Evolutionary conservation across 768 basidiomycete genomes (phyloP).

Genomic region (Boletus pseudopeckii): DNA sequence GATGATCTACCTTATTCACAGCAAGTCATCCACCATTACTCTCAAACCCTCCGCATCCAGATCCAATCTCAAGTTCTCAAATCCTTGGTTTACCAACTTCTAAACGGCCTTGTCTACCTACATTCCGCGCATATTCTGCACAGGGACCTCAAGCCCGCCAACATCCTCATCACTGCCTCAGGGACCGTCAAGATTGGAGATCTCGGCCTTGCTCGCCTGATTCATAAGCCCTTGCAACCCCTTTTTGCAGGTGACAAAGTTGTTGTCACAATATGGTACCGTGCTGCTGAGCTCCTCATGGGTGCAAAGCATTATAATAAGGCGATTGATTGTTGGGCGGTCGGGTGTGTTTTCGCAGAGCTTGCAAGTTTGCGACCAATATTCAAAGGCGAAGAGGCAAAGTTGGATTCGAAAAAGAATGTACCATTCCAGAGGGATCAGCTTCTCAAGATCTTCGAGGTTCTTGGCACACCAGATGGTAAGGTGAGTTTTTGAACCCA

Average conservation of each 20-base stretch:
- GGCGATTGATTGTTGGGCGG: slow-evolving; percentile 95
- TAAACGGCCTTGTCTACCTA: slow-evolving; percentile 92
- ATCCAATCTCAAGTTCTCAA: slow-evolving; percentile 83
- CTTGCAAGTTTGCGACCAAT: slow-evolving; percentile 90
- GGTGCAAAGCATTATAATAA: slow-evolving; percentile 98
- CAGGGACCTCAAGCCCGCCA: slow-evolving; percentile 97
- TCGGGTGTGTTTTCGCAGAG: slow-evolving; percentile 97
- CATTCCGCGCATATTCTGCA: slow-evolving; percentile 95
- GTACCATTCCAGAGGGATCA: slow-evolving; percentile 97
- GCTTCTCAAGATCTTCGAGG: slow-evolving; percentile 92
- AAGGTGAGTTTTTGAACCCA: not conserved
- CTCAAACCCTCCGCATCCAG: slow-evolving; percentile 76
- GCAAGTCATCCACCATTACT: slow-evolving; percentile 99
- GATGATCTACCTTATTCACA: slow-evolving; percentile 29
- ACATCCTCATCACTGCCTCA: slow-evolving; percentile 87
- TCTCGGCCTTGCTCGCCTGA: slow-evolving; percentile 87
- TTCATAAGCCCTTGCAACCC: slow-evolving; percentile 87
- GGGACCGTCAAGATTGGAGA: slow-evolving; percentile 99
- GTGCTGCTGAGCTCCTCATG: slow-evolving; percentile 92
- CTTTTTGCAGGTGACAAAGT: slow-evolving; percentile 95
- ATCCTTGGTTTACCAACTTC: slow-evolving; percentile 88
- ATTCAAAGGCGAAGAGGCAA: slow-evolving; percentile 99
- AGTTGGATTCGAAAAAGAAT: slow-evolving; percentile 94
- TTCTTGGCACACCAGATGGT: slow-evolving; percentile 88
- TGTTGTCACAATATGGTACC: slow-evolving; percentile 99